phyloP scores from a whole-genome alignment of 1,284 basidiomycete genomes.

The Porphyrellus sp. region DNA sequence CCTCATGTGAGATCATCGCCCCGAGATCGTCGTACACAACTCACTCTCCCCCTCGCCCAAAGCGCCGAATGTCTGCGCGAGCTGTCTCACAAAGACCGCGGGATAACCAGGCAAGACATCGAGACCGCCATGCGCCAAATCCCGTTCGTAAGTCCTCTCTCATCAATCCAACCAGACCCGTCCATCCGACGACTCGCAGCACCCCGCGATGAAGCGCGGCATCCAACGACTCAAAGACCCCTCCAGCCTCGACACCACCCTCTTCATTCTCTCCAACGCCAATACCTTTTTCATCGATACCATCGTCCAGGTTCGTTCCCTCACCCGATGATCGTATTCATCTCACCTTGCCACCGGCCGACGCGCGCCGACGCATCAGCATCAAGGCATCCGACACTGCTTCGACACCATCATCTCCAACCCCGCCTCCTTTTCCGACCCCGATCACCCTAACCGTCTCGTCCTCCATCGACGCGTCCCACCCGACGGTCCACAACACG shows the following conservation, averaged over 20 bases:
- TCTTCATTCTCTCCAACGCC: constrained; percentile 92
- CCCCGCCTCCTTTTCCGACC: constrained; percentile 78
- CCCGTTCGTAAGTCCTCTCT: constrained; percentile 72
- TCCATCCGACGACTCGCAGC: constrained; percentile 46
- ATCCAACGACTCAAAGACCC: constrained; percentile 72
- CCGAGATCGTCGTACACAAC: neutral
- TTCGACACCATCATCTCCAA: constrained; percentile 93
- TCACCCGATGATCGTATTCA: neutral
- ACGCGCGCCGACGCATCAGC: constrained; percentile 38
- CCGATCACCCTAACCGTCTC: constrained; percentile 65
- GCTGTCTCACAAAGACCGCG: constrained; percentile 54
- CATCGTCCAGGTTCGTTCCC: constrained; percentile 67
- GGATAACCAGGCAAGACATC: constrained; percentile 72
- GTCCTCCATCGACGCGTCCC: constrained; percentile 76
- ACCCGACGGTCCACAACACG: constrained; percentile 76
- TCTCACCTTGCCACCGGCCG: too few relatives aligned
- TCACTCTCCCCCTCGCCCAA: neutral
- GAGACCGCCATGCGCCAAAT: constrained; percentile 74
- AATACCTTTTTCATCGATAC: constrained; percentile 92
- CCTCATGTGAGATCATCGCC: constrained; percentile 65
- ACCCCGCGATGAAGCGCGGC: constrained; percentile 94
- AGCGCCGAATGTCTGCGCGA: constrained; percentile 77
- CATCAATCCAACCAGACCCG: too few relatives aligned
- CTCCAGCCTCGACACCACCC: constrained; percentile 61
- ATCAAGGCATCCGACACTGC: constrained; percentile 67